phyloP scores from a whole-genome alignment of 2,329 filamentous ascomycete species.

The Diaporthe vexans region DNA sequence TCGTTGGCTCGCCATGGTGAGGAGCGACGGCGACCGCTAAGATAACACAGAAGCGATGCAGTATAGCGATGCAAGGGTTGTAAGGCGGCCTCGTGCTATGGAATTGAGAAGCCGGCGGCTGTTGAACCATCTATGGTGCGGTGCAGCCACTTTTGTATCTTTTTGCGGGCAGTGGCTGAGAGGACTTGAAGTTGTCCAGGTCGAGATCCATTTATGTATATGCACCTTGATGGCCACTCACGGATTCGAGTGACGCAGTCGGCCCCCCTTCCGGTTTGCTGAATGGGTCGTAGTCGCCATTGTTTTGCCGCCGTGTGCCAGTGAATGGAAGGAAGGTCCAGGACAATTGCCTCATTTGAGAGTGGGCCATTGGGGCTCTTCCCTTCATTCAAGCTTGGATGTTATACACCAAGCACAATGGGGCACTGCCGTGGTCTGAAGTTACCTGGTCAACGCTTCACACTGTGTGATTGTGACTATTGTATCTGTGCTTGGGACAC shows the following conservation, averaged over 20 bases:
- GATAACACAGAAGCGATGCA: slow-evolving; percentile 27
- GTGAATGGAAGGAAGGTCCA: slow-evolving; percentile 18
- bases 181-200: slow-evolving; percentile 20
- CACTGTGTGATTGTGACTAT: background rate
- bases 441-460: background rate
- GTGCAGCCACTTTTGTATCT: background rate
- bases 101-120: background rate
- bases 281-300: slow-evolving; percentile 20
- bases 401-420: background rate
- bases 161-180: slow-evolving; percentile 19
- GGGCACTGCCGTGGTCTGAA: background rate
- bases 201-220: slow-evolving; percentile 5
- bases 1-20: slow-evolving; percentile 25
- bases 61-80: slow-evolving; percentile 27
- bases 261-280: background rate
- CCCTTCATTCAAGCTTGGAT: background rate
- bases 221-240: slow-evolving; percentile 40
- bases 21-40: background rate
- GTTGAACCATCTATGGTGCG: background rate
- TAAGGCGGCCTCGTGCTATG: slow-evolving; percentile 13
- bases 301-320: background rate
- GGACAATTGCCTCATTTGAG: background rate
- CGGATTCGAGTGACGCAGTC: slow-evolving; percentile 17
- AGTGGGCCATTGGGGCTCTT: background rate
- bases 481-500: background rate